Evolutionary conservation across 768 basidiomycete genomes (phyloP).

Genomic region (Tylopilus vinaceipallidus): DNA sequence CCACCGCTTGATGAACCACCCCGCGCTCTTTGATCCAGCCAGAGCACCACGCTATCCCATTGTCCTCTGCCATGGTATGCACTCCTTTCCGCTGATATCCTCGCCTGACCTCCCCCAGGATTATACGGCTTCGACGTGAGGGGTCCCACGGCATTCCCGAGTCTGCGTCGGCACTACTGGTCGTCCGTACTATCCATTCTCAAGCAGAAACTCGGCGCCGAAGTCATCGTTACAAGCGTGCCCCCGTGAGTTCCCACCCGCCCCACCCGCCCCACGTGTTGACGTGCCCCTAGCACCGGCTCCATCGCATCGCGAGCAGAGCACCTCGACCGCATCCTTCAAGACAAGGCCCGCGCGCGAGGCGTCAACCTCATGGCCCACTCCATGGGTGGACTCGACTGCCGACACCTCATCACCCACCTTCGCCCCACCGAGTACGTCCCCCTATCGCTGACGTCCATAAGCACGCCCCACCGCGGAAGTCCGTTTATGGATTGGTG

Average conservation of each 20-base stretch:
- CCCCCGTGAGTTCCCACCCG: slow-evolving; percentile 64
- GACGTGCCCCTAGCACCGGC: slow-evolving; percentile 64
- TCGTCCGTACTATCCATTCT: slow-evolving; percentile 80
- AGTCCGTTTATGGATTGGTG: slow-evolving; percentile 99
- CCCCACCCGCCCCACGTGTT: background rate
- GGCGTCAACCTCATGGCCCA: slow-evolving; percentile 94
- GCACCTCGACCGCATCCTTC: slow-evolving; percentile 69
- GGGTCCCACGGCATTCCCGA: slow-evolving; percentile 79
- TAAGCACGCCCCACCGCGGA: slow-evolving; percentile 93
- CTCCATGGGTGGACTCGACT: slow-evolving; percentile 97
- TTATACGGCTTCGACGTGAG: slow-evolving; percentile 94
- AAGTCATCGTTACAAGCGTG: slow-evolving; percentile 94
- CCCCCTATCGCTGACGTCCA: slow-evolving; percentile 83
- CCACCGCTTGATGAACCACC: slow-evolving; percentile 71
- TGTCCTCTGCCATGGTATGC: slow-evolving; percentile 89
- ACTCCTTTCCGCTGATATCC: background rate
- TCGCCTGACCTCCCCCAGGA: slow-evolving; percentile 43
- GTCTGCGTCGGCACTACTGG: slow-evolving; percentile 92
- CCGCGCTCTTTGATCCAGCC: slow-evolving; percentile 74
- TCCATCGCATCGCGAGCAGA: slow-evolving; percentile 81
- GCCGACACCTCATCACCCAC: slow-evolving; percentile 87
- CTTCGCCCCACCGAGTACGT: slow-evolving; percentile 79
- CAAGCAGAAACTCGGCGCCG: slow-evolving; percentile 78
- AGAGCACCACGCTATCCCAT: slow-evolving; percentile 85
- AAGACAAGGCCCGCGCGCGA: slow-evolving; percentile 62